phyloP scores from a whole-genome alignment of 2,329 filamentous ascomycete genomes.

The Trematosphaeria pertusa region DNA sequence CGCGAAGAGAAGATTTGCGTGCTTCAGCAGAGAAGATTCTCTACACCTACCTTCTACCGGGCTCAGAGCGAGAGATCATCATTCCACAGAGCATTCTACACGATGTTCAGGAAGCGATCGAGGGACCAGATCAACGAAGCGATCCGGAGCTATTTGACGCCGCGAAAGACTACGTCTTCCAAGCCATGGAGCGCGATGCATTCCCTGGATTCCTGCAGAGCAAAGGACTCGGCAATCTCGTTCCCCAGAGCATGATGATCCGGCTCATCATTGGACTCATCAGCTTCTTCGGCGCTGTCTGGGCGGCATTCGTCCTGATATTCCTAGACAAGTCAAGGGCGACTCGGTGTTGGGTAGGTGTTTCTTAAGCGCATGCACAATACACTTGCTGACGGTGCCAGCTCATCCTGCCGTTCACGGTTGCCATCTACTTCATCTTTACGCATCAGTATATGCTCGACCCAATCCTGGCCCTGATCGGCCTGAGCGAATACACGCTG shows the following conservation, averaged over 20 bases:
- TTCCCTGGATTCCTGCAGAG: constrained; percentile 95
- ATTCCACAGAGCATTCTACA: constrained; percentile 86
- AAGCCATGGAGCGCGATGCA: constrained; percentile 99
- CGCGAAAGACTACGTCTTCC: constrained; percentile 98
- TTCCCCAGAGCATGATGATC: constrained; percentile 87
- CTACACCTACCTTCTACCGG: constrained; percentile 94
- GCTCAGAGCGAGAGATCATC: constrained; percentile 95
- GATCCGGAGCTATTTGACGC: constrained; percentile 97
- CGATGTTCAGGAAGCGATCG: constrained; percentile 85
- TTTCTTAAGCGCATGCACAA: not conserved
- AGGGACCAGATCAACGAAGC: constrained; percentile 82
- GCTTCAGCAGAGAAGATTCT: constrained; percentile 97
- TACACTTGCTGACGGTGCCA: constrained; percentile 47
- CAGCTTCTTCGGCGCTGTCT: constrained; percentile 89
- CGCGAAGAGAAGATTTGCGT: constrained; percentile 77
- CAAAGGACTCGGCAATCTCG: constrained; percentile 94
- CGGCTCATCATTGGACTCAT: constrained; percentile 85
- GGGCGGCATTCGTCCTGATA: constrained; percentile 92
- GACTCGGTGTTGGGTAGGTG: constrained; percentile 83
- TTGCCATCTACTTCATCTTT: constrained; percentile 75
- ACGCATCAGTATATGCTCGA: constrained; percentile 97
- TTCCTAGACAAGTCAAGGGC: constrained; percentile 79
- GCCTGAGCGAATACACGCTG: constrained; percentile 94
- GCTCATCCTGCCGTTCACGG: constrained; percentile 87
- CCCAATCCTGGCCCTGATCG: constrained; percentile 85